Conservation (phyloP, 2,329 filamentous ascomycete species). For the Pezicula rhizophila region DNA sequence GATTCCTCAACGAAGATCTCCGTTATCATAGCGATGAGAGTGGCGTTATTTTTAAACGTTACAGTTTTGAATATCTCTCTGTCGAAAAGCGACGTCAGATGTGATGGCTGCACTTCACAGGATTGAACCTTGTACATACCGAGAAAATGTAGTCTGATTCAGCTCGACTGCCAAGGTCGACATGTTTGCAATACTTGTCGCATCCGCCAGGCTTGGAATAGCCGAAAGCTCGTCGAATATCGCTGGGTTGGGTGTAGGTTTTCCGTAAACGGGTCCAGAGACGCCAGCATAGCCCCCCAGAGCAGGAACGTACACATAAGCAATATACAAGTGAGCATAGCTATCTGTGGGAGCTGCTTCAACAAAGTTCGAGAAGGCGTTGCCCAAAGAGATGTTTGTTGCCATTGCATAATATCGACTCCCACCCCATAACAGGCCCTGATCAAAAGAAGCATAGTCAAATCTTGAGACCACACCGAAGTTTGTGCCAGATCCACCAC, state of each 20-base stretch:
- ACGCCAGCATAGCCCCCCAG: slow-evolving; percentile 8
- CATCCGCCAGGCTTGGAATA: slow-evolving; percentile 11
- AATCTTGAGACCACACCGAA: slow-evolving; percentile 33
- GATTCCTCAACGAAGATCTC: slow-evolving; percentile 15
- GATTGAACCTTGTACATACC: slow-evolving; percentile 6
- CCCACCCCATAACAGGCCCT: slow-evolving; percentile 17
- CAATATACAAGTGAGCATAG: slow-evolving; percentile 13
- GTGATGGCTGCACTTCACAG: background rate
- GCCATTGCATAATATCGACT: slow-evolving; percentile 5
- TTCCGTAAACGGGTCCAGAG: slow-evolving; percentile 12
- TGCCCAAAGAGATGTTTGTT: slow-evolving; percentile 7
- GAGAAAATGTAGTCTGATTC: slow-evolving; percentile 11
- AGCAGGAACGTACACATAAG: slow-evolving; percentile 8
- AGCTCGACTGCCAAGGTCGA: slow-evolving; percentile 8
- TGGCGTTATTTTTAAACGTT: slow-evolving; percentile 14
- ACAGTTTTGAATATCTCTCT: slow-evolving; percentile 12
- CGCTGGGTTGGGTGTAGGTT: slow-evolving; percentile 11
- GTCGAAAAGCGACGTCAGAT: background rate
- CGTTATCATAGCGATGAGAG: slow-evolving; percentile 11
- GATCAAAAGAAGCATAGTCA: slow-evolving; percentile 32
- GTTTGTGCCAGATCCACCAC: slow-evolving; percentile 31
- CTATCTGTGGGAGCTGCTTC: slow-evolving; percentile 11
- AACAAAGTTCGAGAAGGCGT: slow-evolving; percentile 12
- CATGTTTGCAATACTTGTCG: slow-evolving; percentile 11
- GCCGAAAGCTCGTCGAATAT: slow-evolving; percentile 14